Percentiles rank a stretch among this genome's conserved stretches.
These are phyloP conservation scores for Trichophyton verrucosum DNA, from an alignment of 2,329 filamentous ascomycete species.

Conservation along the genomic window DNA sequence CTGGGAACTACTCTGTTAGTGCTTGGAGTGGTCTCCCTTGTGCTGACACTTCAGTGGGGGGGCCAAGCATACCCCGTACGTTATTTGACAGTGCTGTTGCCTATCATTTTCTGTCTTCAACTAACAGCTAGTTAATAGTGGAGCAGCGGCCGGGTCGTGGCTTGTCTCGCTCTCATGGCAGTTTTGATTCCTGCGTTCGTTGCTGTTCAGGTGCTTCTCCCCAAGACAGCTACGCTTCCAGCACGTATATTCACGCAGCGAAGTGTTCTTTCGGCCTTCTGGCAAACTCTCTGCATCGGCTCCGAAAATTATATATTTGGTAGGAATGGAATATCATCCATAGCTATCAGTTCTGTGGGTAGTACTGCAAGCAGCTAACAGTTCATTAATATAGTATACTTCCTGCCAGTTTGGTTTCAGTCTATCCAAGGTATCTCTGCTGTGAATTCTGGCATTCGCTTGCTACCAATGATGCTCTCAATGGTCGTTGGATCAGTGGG, in stretches of 20 bases:
- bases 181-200: constrained; percentile 14
- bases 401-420: constrained; percentile 29
- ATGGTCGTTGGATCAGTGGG: constrained; percentile 15
- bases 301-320: background rate
- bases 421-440: constrained; percentile 30
- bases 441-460: constrained; percentile 23
- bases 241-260: constrained; percentile 21
- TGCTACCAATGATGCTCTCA: constrained; percentile 28
- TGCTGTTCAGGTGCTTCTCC: background rate
- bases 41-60: constrained; percentile 20
- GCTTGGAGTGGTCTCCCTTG: constrained; percentile 15
- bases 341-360: no score
- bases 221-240: constrained; percentile 19
- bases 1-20: constrained; percentile 11
- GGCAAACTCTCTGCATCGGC: background rate
- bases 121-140: constrained; percentile 14
- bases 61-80: constrained; percentile 6
- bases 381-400: background rate
- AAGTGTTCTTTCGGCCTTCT: constrained; percentile 13
- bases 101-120: background rate
- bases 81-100: background rate
- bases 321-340: background rate
- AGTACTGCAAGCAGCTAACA: no score
- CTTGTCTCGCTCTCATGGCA: constrained; percentile 14
- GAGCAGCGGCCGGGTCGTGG: constrained; percentile 15